Evolutionary conservation across 768 basidiomycete species (phyloP), one percentile per base, ranked within the genome.

Genomic region (Hygrocybe punicea): DNA sequence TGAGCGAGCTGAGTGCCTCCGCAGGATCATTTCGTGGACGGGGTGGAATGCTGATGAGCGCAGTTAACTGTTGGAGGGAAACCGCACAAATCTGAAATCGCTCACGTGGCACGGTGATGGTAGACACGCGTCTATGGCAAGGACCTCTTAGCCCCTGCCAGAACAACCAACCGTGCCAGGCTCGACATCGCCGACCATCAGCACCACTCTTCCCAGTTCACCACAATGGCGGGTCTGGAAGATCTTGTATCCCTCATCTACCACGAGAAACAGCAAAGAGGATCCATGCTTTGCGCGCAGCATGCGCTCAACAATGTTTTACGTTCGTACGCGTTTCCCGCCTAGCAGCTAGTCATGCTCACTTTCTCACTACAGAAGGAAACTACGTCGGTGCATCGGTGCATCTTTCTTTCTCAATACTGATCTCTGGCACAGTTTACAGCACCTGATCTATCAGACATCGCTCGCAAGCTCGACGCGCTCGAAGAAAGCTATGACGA

Each of bases 271-370:
- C 91, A 93, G 69, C 81, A 91, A 66, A 60, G 72, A 56, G 89
- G 89, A 21, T 91, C 89, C 2, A 89, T 89, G 82, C 80, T 93
- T 29, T 93, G 91, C 67, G 91, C 91, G 11, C 91, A 93, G 66
- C 89, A 93, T 72, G 89, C 91, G 7, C 76, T 93, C 33, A 93
- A 93, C 67, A 82, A 82, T 16, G 76, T 93, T 17, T 77, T 93
- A 29, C 91, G 91, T 92, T 63, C 60, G 86, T 79, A 40, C 55
- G 46, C 55, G 33, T 23, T 48, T 42, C 19, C 56, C 25, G 56
- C 24, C 11, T 13, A 13, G 29, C n/a, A 19, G 4, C 14, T 25
- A 24, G 4, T 47, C 51, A 19, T 33, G 40, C 14, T 56, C 37
- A 62, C 56, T 55, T 44, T 50, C 59, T 42, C 47, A 51, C 59